A percentile compares a stretch with the other conserved stretches of the same genome.
These are phyloP conservation scores for Irpex lacteus DNA, from an alignment of 1,284 basidiomycete genomes.

Conservation along the genomic window DNA sequence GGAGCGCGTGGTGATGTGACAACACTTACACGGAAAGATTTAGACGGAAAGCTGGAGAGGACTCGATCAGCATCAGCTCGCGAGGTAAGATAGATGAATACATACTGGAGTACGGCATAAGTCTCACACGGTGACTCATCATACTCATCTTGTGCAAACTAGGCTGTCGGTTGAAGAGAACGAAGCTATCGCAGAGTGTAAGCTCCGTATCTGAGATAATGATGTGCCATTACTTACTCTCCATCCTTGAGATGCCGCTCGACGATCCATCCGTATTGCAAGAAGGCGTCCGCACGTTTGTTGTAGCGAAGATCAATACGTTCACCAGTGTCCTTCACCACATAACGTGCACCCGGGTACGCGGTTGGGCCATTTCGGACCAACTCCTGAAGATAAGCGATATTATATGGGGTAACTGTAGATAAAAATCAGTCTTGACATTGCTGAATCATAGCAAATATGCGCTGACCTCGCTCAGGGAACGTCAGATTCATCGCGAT, in stretches of 20 bases:
- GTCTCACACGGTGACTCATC: constrained; percentile 98
- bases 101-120: constrained; percentile 97
- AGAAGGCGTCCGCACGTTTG: constrained; percentile 94
- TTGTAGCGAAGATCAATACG: constrained; percentile 97
- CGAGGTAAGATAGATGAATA: too few relatives aligned
- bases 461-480: constrained; percentile 80
- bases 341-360: constrained; percentile 97
- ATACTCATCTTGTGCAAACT: constrained; percentile 99
- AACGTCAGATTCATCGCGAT: constrained; percentile 99
- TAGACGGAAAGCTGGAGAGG: constrained; percentile 80
- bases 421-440: not conserved
- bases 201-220: not conserved
- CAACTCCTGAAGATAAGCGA: constrained; percentile 90
- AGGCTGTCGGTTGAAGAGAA: constrained; percentile 98
- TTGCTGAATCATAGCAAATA: constrained; percentile 1
- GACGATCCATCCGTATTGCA: constrained; percentile 99
- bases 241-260: constrained; percentile 97
- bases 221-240: constrained; percentile 63
- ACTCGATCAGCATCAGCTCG: constrained; percentile 19
- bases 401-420: constrained; percentile 96
- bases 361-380: constrained; percentile 96
- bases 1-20: not conserved
- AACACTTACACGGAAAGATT: constrained; percentile 90
- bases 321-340: constrained; percentile 97
- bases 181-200: constrained; percentile 54